Conservation (phyloP, 768 basidiomycete genomes). For the Amanita polypyramis region DNA sequence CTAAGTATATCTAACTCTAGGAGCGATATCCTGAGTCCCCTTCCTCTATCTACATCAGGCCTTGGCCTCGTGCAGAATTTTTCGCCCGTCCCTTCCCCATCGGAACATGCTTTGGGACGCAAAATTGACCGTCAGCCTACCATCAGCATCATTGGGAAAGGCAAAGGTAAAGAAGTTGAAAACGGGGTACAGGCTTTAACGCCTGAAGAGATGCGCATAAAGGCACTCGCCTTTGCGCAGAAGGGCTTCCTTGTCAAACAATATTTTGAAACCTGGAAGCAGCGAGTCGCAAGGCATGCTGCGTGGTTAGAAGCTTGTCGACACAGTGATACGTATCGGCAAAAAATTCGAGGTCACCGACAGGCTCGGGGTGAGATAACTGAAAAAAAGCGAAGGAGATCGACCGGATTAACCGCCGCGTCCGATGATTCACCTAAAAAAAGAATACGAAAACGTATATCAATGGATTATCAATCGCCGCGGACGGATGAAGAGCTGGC, state of each 20-base stretch:
- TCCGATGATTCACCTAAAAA: constrained; percentile 24
- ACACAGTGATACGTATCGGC: constrained; percentile 51
- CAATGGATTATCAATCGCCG: constrained; percentile 38
- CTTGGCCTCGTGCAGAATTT: constrained; percentile 18
- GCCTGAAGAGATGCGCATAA: constrained; percentile 27
- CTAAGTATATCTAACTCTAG: constrained; percentile 17
- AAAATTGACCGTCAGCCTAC: neutral
- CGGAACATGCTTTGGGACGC: neutral
- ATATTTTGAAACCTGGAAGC: constrained; percentile 36
- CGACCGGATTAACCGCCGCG: constrained; percentile 11
- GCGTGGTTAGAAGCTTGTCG: constrained; percentile 55
- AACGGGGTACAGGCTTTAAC: neutral
- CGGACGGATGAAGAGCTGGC: constrained; percentile 58
- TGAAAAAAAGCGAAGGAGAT: constrained; percentile 26
- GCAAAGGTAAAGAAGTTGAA: constrained; percentile 19
- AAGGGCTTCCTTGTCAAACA: constrained; percentile 29
- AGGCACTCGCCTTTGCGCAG: constrained; percentile 31
- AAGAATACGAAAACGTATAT: constrained; percentile 28
- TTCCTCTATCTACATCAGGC: constrained; percentile 25
- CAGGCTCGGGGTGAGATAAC: constrained; percentile 10
- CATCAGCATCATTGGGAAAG: constrained; percentile 19
- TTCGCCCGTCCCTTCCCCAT: constrained; percentile 10
- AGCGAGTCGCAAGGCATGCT: constrained; percentile 30
- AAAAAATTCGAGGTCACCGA: constrained; percentile 28
- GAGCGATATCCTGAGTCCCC: constrained; percentile 33